Percentiles rank a stretch among this genome's conserved stretches.
These are phyloP conservation scores for Tetrapisispora pingtungensis DNA, from an alignment of 805 yeast species.

Conservation along the genomic window DNA sequence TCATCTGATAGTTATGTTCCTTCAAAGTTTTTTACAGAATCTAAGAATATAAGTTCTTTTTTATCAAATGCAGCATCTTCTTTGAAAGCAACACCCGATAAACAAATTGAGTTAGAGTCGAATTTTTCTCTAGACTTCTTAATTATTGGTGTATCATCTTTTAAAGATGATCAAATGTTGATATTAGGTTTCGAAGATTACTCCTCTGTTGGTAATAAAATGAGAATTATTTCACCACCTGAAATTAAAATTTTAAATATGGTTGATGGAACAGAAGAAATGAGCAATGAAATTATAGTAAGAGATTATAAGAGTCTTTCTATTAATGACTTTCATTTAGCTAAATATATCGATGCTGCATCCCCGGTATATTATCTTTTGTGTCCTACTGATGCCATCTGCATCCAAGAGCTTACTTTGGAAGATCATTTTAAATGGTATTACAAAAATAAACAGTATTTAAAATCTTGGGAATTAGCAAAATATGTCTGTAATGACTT, in stretches of 20 bases:
- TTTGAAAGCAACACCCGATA: constrained; percentile 35
- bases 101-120: constrained; percentile 32
- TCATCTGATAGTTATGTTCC: background rate
- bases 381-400: constrained; percentile 73
- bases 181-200: constrained; percentile 22
- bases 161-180: constrained; percentile 59
- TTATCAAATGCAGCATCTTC: constrained; percentile 36
- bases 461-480: constrained; percentile 74
- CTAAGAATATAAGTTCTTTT: constrained; percentile 22
- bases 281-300: constrained; percentile 69
- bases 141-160: constrained; percentile 71
- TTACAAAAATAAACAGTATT: constrained; percentile 39
- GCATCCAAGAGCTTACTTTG: constrained; percentile 60
- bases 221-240: constrained; percentile 42
- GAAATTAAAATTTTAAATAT: constrained; percentile 65
- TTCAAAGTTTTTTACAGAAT: constrained; percentile 3
- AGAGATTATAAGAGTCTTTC: constrained; percentile 51
- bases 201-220: constrained; percentile 14
- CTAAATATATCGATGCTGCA: constrained; percentile 34
- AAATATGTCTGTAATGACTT: constrained; percentile 40
- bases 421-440: constrained; percentile 71
- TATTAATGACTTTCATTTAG: constrained; percentile 69
- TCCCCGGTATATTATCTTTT: constrained; percentile 49
- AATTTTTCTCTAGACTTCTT: constrained; percentile 37
- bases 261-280: constrained; percentile 56